Conservation (phyloP, 495 filamentous ascomycete genomes). For the Penicillium pulvis region DNA sequence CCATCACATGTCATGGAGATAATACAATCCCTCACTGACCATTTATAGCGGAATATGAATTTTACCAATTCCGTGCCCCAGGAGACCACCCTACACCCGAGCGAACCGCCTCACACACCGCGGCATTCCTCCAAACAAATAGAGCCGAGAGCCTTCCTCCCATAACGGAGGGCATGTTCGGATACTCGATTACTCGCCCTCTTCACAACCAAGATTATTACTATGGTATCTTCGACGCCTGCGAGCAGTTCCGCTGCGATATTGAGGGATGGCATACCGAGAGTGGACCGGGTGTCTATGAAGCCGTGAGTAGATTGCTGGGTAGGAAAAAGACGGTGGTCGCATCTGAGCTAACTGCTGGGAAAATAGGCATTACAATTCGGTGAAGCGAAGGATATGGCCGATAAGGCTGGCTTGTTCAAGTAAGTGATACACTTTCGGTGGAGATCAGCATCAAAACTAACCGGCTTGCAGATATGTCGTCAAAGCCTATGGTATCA, state of each 20-base stretch:
- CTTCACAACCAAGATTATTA: slow-evolving; percentile 94
- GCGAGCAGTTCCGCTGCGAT: slow-evolving; percentile 75
- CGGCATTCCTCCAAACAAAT: slow-evolving; percentile 72
- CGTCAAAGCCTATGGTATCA: slow-evolving; percentile 81
- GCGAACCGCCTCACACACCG: slow-evolving; percentile 70
- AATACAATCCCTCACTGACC: background rate
- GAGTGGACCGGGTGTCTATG: slow-evolving; percentile 92
- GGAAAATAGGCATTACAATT: slow-evolving; percentile 73
- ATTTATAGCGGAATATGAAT: slow-evolving; percentile 87
- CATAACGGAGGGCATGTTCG: slow-evolving; percentile 96
- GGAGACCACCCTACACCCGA: slow-evolving; percentile 45
- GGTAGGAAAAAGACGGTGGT: background rate
- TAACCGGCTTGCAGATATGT: slow-evolving; percentile 57
- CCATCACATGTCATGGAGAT: background rate
- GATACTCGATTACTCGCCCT: slow-evolving; percentile 90
- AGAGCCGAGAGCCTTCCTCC: slow-evolving; percentile 68
- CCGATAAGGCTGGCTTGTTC: slow-evolving; percentile 87
- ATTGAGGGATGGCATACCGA: slow-evolving; percentile 99
- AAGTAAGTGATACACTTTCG: slow-evolving; percentile 57
- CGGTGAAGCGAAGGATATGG: slow-evolving; percentile 80
- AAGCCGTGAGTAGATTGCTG: slow-evolving; percentile 63
- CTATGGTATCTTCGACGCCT: slow-evolving; percentile 85
- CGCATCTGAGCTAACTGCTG: slow-evolving; percentile 3
- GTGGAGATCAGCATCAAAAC: background rate
- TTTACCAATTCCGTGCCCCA: slow-evolving; percentile 88